Conservation (phyloP, 352 stramenopile species). For the Phytophthora capsici region DNA sequence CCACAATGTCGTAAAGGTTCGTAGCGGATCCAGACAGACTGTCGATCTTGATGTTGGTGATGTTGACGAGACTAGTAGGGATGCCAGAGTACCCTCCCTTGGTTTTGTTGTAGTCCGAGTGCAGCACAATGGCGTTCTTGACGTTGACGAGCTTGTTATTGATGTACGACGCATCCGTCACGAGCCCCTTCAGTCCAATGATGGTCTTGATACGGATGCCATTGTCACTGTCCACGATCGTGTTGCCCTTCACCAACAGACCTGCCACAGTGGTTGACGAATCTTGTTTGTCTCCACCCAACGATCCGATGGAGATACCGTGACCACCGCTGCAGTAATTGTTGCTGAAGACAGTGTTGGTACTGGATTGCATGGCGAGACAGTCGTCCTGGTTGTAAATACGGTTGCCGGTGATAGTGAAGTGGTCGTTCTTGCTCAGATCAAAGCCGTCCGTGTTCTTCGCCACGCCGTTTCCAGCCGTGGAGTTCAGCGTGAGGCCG, state of each 20-base stretch:
- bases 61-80: slow-evolving; percentile 22
- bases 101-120: slow-evolving; percentile 24
- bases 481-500: slow-evolving; percentile 25
- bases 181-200: slow-evolving; percentile 20
- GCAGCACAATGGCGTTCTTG: slow-evolving; percentile 20
- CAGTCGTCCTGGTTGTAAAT: slow-evolving; percentile 26
- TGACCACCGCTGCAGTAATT: slow-evolving; percentile 25
- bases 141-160: slow-evolving; percentile 25
- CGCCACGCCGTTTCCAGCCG: slow-evolving; percentile 8
- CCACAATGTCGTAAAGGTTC: slow-evolving; percentile 39
- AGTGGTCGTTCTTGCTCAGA: slow-evolving; percentile 16
- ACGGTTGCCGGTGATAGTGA: slow-evolving; percentile 15
- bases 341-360: slow-evolving; percentile 19
- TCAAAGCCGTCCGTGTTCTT: slow-evolving; percentile 25
- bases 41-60: slow-evolving; percentile 36
- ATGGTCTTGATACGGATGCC: slow-evolving; percentile 29
- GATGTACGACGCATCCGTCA: slow-evolving; percentile 20
- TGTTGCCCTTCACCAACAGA: slow-evolving; percentile 28
- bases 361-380: slow-evolving; percentile 17
- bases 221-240: slow-evolving; percentile 33
- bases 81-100: slow-evolving; percentile 29
- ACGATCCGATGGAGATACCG: slow-evolving; percentile 28
- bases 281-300: slow-evolving; percentile 11
- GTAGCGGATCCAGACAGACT: slow-evolving; percentile 30
- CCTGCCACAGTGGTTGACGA: slow-evolving; percentile 17